Evolutionary conservation across 306 rosid species (phyloP).

Genomic region (Fagus crenata): DNA sequence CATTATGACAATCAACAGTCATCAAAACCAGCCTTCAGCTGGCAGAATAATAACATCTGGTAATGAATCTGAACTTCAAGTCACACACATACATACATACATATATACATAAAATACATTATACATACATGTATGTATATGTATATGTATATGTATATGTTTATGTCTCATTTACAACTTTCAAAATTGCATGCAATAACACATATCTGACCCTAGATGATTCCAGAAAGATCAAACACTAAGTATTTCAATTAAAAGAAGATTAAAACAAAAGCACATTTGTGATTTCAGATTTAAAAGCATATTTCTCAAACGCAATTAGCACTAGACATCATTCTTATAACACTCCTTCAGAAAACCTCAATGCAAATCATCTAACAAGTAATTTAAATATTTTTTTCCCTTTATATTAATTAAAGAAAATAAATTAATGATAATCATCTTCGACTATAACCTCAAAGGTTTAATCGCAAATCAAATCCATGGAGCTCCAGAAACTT

Average conservation of each 20-base stretch:
- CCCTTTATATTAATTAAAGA: neutral
- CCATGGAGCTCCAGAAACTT: slow-evolving; percentile 15
- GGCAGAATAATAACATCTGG: neutral
- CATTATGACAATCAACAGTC: slow-evolving; percentile 17
- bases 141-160: too few relatives aligned
- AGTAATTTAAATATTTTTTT: neutral
- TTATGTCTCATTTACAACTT: neutral
- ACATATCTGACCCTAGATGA: neutral
- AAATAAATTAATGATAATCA: neutral
- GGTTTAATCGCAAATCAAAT: slow-evolving; percentile 4
- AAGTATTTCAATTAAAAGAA: neutral
- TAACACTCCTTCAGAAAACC: neutral
- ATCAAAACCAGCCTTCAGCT: slow-evolving; percentile 26
- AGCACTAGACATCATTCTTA: neutral
- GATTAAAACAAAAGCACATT: neutral
- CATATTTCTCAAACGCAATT: neutral
- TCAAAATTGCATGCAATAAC: neutral
- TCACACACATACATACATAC: neutral
- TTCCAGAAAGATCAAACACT: neutral
- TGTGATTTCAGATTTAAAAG: neutral
- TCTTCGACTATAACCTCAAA: neutral
- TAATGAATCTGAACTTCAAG: neutral
- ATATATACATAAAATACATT: too few relatives aligned
- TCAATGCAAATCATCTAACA: slow-evolving; percentile 3
- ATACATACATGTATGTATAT: too few relatives aligned